Percentiles rank a stretch among this genome's conserved stretches.
Conservation (phyloP, 1,284 basidiomycete genomes). For the Cronartium quercuum region DNA sequence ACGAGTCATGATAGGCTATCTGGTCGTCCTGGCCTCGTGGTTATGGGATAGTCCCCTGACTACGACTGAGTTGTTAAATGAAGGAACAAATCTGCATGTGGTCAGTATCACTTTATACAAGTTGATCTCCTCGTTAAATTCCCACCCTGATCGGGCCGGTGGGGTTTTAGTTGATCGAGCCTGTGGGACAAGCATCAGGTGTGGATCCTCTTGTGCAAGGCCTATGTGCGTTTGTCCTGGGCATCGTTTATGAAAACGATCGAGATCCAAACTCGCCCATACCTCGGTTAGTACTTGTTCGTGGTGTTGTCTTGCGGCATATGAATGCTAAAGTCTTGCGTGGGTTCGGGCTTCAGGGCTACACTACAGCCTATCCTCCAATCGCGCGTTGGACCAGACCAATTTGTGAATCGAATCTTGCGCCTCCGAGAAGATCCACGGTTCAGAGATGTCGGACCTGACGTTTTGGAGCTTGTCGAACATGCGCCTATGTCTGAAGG, state of each 20-base stretch:
- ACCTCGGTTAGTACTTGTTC: conserved; percentile 58
- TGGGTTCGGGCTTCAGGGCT: conserved; percentile 54
- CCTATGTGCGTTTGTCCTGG: conserved; percentile 83
- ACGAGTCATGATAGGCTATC: conserved; percentile 75
- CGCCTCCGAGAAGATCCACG: conserved; percentile 82
- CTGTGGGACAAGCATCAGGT: conserved; percentile 82
- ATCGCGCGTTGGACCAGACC: conserved; percentile 73
- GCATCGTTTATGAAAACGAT: conserved; percentile 90
- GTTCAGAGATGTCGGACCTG: conserved; percentile 81
- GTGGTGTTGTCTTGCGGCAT: neutral
- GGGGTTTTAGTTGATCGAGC: conserved; percentile 69
- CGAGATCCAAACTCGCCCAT: conserved; percentile 78
- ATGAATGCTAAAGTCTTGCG: neutral
- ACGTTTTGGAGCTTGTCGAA: conserved; percentile 51
- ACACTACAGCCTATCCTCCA: conserved; percentile 80
- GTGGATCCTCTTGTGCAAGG: conserved; percentile 81
- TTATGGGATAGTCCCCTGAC: conserved; percentile 89
- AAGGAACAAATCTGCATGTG: conserved; percentile 78
- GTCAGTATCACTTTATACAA: conserved; percentile 55
- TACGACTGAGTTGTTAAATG: conserved; percentile 79
- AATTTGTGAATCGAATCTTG: conserved; percentile 77
- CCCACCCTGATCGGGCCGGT: neutral
- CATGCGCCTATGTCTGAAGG: conserved; percentile 41
- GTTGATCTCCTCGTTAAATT: neutral
- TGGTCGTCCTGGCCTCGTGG: conserved; percentile 80